Evolutionary conservation across 768 basidiomycete species (phyloP), one percentile per base, ranked within the genome.

Genomic region (Russula sp.): DNA sequence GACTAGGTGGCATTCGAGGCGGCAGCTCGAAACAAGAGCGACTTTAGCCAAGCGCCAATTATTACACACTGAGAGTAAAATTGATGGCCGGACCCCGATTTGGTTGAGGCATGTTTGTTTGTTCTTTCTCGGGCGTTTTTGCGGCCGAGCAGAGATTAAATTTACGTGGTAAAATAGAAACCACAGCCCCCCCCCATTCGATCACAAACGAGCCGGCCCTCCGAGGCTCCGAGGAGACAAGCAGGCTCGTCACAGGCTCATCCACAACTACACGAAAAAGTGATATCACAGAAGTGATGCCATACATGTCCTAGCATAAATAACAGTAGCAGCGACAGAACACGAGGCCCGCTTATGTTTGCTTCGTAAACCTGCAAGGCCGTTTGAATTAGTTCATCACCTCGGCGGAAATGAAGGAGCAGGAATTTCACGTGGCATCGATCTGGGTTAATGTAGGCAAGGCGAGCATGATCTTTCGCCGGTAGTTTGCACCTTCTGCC

Each of bases 381-480:
- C 39, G 37, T 31, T 32, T 48, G 48, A 20, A 45, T 58, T 44
- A 50, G 49, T 32, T 44, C 35, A 14, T 65, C 11, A 49, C 18
- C 20, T 57, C n/a, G 32, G 31, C 49, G 63, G 58, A 57, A 44
- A 65, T 55, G 42, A 59, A 58, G 9, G 42, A 35, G 52, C 14
- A n/a, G 45, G 18, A 85, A 34, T 39, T 94, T 66, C 71, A 98
- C 88, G 91, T 98, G 47, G 97, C 97, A 75, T 99, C 97, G 55
- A 99, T 87, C 75, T 99, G 97, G 70, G 84, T 84, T 60, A 98
- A 75, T 69, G 96, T 91, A 0, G 95, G 95, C 22, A 97, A 77
- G 3, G 86, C 86, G 44, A 98, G 75, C 73, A 90, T 92, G 58
- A 98, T 80, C 77, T 97, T 99, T 57, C 96, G 79, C 68, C 94